Percentiles rank a stretch among this genome's conserved stretches.
Evolutionary conservation across 805 yeast genomes (phyloP).

Genomic region (Yarrowia keelungensis): DNA sequence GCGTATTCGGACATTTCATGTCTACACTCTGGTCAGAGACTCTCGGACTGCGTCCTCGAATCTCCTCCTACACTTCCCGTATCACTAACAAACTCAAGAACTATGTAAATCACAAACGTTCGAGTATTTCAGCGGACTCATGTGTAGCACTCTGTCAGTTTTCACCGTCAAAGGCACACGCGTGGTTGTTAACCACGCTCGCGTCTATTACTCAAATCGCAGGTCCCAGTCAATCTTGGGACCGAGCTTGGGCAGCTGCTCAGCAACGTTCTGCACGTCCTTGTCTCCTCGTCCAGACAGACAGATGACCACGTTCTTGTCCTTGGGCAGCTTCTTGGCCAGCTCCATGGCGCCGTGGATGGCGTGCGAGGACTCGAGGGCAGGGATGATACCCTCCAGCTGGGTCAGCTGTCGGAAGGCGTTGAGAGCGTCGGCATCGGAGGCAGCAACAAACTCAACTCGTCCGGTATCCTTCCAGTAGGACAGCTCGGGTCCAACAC

Average conservation of each 20-base stretch:
- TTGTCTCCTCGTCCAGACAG: slow-evolving; percentile 99
- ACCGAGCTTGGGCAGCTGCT: slow-evolving; percentile 86
- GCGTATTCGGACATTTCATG: too few species aligned
- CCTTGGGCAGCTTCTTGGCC: slow-evolving; percentile 82
- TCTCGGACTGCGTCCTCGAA: too few species aligned
- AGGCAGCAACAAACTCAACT: slow-evolving; percentile 88
- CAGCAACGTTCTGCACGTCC: slow-evolving; percentile 98
- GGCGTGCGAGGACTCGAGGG: slow-evolving; percentile 97
- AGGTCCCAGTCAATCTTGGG: slow-evolving; percentile 95
- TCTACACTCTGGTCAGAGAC: too few species aligned
- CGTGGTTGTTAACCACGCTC: slow-evolving; percentile 28
- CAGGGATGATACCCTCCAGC: slow-evolving; percentile 98
- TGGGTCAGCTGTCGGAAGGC: slow-evolving; percentile 91
- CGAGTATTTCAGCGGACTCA: slow-evolving; percentile 36
- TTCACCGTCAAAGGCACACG: slow-evolving; percentile 14
- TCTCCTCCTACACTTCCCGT: too few species aligned
- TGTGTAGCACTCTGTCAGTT: slow-evolving; percentile 7
- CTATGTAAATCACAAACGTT: not conserved
- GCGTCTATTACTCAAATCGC: slow-evolving; percentile 60
- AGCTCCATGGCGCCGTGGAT: slow-evolving; percentile 86
- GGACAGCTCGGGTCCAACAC: slow-evolving; percentile 98
- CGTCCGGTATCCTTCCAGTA: slow-evolving; percentile 94
- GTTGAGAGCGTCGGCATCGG: slow-evolving; percentile 91
- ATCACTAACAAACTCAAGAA: slow-evolving; percentile 18
- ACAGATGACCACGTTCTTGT: slow-evolving; percentile 83